Base-by-base conservation (phyloP, 2,329 filamentous ascomycete genomes). In the Colletotrichum phormii region DNA sequence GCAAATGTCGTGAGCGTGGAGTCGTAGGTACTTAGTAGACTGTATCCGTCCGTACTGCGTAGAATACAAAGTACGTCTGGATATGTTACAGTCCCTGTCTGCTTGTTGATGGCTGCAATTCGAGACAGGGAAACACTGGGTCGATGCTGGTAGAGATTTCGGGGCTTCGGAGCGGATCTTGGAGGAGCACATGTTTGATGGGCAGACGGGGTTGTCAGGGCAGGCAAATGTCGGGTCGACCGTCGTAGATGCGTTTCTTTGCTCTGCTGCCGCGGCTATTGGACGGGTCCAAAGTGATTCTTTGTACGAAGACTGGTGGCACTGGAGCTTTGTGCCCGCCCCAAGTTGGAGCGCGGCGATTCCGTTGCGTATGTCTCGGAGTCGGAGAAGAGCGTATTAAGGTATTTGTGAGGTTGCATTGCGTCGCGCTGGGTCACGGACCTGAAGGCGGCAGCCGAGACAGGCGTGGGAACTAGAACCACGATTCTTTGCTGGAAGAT, bases 1-100 rank as follows among this genome's bases (percentile, higher is more conserved):
- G 66, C 53, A 57, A 66, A 73, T 72, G 71, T 73, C 62, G 67
- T 73, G 71, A 72, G 61, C 59, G 70, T 59, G 70, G 60, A 69
- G 65, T 64, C 53, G 64, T 29, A 31, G 58, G 51, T 62, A 49
- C 42, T 49, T n/a, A 8, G 42, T 49, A 49, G 42, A 49, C 18
- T 49, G 42, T 49, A 49, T 49, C 18, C 42, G 42, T 49, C 37
- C 37, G 18, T 42, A 42, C 37, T 42, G 15, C 37, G 37, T 6
- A 42, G 37, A 15, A 42, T 42, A 42, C 13, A 42, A 42, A 42
- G 37, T 42, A 42, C 37, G 37, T 18, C 6, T 15, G 60, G 29
- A 31, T 29, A 37, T 66, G 54, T 29, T 71, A 46, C 46, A 61
- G 46, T 71, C 42, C 69, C 59, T 6, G 33, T 55, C 33, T 62